Percentiles rank a stretch among this genome's conserved stretches.
Evolutionary conservation across 495 filamentous ascomycete species (phyloP).

Genomic region (Sordaria brevicollis): DNA sequence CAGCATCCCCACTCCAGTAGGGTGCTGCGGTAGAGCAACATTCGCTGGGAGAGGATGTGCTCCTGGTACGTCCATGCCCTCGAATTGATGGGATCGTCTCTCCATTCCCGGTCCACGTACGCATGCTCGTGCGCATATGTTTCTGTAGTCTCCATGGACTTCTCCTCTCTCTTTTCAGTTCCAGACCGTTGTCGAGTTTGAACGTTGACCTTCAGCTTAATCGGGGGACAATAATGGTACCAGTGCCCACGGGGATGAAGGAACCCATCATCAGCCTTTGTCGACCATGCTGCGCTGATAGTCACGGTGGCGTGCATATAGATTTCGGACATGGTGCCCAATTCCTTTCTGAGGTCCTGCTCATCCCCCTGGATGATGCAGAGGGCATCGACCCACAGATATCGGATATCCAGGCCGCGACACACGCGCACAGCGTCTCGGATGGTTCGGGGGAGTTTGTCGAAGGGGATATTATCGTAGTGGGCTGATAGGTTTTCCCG

Average conservation of each 20-base stretch:
- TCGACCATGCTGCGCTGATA: background rate
- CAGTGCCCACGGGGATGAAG: background rate
- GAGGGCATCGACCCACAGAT: conserved; percentile 2
- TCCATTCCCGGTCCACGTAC: background rate
- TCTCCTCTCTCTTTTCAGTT: background rate
- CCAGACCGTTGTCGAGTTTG: background rate
- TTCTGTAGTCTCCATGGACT: background rate
- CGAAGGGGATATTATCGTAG: background rate
- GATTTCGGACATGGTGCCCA: background rate
- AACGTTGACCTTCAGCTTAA: background rate
- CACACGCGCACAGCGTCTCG: background rate
- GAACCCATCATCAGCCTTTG: background rate
- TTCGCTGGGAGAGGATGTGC: background rate
- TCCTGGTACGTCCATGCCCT: background rate
- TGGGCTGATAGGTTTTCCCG: background rate
- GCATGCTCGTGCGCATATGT: background rate
- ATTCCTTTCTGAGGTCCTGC: background rate
- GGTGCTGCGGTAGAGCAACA: background rate
- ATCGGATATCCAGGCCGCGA: background rate
- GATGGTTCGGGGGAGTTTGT: background rate
- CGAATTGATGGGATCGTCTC: background rate
- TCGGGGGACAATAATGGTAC: background rate
- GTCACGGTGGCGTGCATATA: background rate
- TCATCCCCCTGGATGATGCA: conserved; percentile 1
- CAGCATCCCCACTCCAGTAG: background rate